Percentiles rank a stretch among this genome's conserved stretches.
phyloP scores from a whole-genome alignment of 768 basidiomycete species.

The Tephrocybe sp. region DNA sequence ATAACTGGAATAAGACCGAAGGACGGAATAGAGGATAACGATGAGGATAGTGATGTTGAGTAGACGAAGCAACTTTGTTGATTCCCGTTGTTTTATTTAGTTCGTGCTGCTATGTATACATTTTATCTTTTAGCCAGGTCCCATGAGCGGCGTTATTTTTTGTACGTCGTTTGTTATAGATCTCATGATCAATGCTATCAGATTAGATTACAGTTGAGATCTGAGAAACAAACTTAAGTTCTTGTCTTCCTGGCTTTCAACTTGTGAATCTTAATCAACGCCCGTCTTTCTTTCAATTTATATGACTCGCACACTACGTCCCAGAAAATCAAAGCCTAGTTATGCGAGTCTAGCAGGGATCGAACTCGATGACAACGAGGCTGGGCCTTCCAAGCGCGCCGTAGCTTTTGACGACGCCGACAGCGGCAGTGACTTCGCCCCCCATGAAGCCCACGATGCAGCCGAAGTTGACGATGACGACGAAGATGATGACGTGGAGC shows the following conservation, averaged over 20 bases:
- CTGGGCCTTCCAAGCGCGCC: conserved; percentile 43
- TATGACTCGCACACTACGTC: conserved; percentile 58
- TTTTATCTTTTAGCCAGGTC: too few relatives aligned
- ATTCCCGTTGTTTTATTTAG: neutral
- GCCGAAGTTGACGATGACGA: conserved; percentile 17
- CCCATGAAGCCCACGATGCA: conserved; percentile 27
- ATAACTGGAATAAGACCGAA: neutral
- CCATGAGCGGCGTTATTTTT: too few relatives aligned
- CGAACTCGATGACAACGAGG: conserved; percentile 32
- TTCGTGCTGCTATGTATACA: neutral
- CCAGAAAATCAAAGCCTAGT: conserved; percentile 48
- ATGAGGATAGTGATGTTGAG: conserved; percentile 2
- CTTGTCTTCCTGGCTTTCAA: too few relatives aligned
- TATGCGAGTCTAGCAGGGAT: conserved; percentile 40
- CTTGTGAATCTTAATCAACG: neutral
- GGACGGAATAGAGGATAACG: neutral
- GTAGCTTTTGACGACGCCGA: conserved; percentile 24
- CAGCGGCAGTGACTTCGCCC: conserved; percentile 57
- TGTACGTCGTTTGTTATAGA: too few relatives aligned
- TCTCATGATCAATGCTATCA: too few relatives aligned
- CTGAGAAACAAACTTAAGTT: too few relatives aligned
- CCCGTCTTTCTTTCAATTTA: neutral
- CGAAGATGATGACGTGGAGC: conserved; percentile 24
- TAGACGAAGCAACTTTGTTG: neutral
- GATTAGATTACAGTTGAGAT: too few relatives aligned